Conservation (phyloP, 2,329 filamentous ascomycete genomes). For the Neoarthrinium moseri region DNA sequence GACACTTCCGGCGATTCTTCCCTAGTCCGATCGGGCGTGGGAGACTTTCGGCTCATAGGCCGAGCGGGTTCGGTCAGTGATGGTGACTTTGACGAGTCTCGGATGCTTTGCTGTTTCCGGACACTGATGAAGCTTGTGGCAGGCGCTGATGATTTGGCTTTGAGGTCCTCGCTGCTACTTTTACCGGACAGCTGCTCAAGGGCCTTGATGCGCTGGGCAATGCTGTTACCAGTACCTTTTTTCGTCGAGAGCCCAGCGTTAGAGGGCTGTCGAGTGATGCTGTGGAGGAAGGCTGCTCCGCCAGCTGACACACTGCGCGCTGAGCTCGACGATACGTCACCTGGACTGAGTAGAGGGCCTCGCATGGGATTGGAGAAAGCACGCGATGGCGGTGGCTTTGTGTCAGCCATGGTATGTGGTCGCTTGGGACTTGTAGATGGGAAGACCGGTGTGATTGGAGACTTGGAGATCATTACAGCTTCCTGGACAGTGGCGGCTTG, state of each 20-base stretch:
- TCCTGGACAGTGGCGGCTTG: constrained; percentile 79
- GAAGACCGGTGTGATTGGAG: constrained; percentile 71
- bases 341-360: constrained; percentile 42
- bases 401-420: constrained; percentile 13
- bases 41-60: constrained; percentile 26
- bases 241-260: constrained; percentile 57
- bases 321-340: constrained; percentile 44
- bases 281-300: constrained; percentile 52
- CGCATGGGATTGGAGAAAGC: constrained; percentile 50
- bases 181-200: constrained; percentile 72
- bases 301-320: constrained; percentile 57
- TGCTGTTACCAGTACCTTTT: constrained; percentile 83
- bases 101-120: constrained; percentile 34
- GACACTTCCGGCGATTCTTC: constrained; percentile 20
- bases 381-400: constrained; percentile 34
- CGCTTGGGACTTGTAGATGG: constrained; percentile 29
- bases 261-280: constrained; percentile 49
- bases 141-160: constrained; percentile 27
- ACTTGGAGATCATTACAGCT: constrained; percentile 78
- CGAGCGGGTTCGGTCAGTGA: constrained; percentile 34
- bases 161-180: constrained; percentile 24
- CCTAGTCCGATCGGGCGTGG: constrained; percentile 24
- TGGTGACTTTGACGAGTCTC: constrained; percentile 29
- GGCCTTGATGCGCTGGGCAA: constrained; percentile 92
- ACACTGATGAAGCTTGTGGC: constrained; percentile 44